phyloP scores from a whole-genome alignment of 108 stramenopile genomes.

The Chaetoceros tenuissimus region DNA sequence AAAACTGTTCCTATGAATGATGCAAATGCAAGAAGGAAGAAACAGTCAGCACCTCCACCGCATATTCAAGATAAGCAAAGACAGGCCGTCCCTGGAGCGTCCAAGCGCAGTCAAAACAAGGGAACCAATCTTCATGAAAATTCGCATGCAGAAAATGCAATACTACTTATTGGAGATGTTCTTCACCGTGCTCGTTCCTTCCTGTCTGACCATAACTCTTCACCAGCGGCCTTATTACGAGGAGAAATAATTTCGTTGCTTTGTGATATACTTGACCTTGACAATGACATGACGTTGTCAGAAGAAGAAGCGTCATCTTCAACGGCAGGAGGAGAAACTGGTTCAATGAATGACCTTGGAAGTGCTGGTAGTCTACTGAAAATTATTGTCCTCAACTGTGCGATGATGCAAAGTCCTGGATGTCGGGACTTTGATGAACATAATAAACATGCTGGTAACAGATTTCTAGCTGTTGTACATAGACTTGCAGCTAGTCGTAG shows the following conservation, averaged over 20 bases:
- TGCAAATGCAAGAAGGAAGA: constrained; percentile 6
- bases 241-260: constrained; percentile 73
- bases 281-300: constrained; percentile 69
- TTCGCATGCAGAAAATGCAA: constrained; percentile 23
- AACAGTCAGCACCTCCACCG: background rate
- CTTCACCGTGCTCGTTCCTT: constrained; percentile 72
- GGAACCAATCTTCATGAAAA: background rate
- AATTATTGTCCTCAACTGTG: constrained; percentile 73
- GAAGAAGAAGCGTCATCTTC: constrained; percentile 58
- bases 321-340: constrained; percentile 34
- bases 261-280: constrained; percentile 73
- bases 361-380: constrained; percentile 79
- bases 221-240: constrained; percentile 58
- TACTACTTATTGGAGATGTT: constrained; percentile 70
- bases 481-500: constrained; percentile 78
- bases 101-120: constrained; percentile 4
- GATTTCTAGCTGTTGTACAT: constrained; percentile 79
- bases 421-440: constrained; percentile 25
- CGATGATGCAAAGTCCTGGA: constrained; percentile 31
- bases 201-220: constrained; percentile 59
- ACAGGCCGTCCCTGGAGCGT: background rate
- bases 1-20: background rate
- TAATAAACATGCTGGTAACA: constrained; percentile 62
- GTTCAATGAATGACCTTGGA: constrained; percentile 68
- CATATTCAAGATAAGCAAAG: constrained; percentile 5